phyloP scores from a whole-genome alignment of 163 green algal species.

The Scenedesmus sp. region DNA sequence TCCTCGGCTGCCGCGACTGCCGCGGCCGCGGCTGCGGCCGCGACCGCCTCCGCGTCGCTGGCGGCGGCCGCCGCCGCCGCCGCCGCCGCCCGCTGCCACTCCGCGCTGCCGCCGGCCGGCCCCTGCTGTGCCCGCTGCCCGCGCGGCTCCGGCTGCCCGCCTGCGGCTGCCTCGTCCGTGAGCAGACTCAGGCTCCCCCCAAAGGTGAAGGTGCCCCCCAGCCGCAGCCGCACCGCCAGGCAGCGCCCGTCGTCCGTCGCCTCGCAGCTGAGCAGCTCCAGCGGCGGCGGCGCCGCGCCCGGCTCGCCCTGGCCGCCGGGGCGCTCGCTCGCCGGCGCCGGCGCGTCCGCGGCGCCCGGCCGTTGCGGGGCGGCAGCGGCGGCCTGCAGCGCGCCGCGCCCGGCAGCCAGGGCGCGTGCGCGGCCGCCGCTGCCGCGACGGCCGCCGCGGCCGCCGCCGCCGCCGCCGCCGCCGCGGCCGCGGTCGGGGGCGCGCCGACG shows the following conservation, averaged over 20 bases:
- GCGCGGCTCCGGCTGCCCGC: constrained; percentile 3
- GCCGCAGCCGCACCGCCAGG: constrained; percentile 11
- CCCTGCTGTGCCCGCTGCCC: not conserved
- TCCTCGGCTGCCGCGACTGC: too few species aligned
- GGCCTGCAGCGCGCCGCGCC: too few species aligned
- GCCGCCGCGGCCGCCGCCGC: not conserved
- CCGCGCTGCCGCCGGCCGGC: not conserved
- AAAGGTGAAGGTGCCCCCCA: constrained; percentile 2
- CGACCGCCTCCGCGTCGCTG: too few species aligned
- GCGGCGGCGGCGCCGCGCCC: not conserved
- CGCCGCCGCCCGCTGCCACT: not conserved
- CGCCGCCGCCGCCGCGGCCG: not conserved
- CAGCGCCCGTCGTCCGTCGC: not conserved
- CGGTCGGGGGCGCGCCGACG: not conserved
- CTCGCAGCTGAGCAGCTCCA: constrained; percentile 30
- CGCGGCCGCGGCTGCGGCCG: too few species aligned
- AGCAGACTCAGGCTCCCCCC: too few species aligned
- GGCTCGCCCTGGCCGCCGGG: not conserved
- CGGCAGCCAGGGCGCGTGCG: too few species aligned
- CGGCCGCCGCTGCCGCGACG: not conserved
- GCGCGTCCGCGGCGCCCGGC: not conserved
- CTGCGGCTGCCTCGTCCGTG: not conserved
- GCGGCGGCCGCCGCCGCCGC: not conserved
- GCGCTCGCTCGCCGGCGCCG: not conserved
- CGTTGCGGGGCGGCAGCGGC: too few species aligned